These are phyloP conservation scores for Anisodus tanguticus DNA, from an alignment of 257 asterid genomes.

Conservation along the genomic window DNA sequence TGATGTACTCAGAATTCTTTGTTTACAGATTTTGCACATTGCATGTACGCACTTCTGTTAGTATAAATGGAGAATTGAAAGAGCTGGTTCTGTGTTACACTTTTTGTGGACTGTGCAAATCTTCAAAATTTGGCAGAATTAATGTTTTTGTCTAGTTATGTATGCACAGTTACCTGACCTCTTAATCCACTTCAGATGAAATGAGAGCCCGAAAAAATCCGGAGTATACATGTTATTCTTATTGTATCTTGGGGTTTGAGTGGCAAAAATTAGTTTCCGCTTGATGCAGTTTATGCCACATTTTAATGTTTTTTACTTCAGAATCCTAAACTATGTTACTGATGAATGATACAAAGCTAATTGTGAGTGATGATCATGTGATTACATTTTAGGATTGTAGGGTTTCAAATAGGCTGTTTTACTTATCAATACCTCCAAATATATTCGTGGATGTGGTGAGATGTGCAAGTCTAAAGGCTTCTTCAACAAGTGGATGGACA, in stretches of 20 bases:
- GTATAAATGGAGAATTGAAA: too few relatives aligned
- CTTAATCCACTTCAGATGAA: neutral
- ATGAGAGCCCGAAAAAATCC: neutral
- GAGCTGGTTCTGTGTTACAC: too few relatives aligned
- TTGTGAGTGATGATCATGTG: conserved; percentile 26
- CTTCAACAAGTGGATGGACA: conserved; percentile 85
- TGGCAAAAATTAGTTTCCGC: neutral
- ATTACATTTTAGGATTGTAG: conserved; percentile 57
- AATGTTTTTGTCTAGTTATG: neutral
- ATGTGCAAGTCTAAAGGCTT: conserved; percentile 75
- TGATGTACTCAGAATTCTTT: too few relatives aligned
- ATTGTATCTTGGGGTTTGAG: neutral
- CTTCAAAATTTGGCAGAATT: too few relatives aligned
- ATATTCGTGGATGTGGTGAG: conserved; percentile 83
- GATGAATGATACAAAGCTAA: conserved; percentile 12
- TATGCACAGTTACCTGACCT: neutral
- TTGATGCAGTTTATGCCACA: conserved; percentile 11
- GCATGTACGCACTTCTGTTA: too few relatives aligned
- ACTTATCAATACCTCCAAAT: conserved; percentile 87
- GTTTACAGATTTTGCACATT: too few relatives aligned
- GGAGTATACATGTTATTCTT: neutral
- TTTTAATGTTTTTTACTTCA: neutral
- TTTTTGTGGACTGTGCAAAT: too few relatives aligned
- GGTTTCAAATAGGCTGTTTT: conserved; percentile 72
- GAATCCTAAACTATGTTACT: neutral